phyloP scores from a whole-genome alignment of 345 rosid genomes.

The Brassica juncea region DNA sequence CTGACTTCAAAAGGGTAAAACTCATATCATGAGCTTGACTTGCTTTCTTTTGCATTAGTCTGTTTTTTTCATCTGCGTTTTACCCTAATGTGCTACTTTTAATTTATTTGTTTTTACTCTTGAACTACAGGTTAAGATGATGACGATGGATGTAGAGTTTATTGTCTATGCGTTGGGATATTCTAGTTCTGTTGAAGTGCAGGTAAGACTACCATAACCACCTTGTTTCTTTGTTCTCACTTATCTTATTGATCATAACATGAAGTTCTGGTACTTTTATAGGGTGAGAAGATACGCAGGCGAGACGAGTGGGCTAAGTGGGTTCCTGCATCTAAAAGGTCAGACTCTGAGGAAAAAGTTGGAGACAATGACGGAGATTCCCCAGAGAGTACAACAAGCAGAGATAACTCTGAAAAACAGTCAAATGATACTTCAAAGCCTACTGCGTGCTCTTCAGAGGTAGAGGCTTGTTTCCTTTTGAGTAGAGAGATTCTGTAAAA shows the following conservation, averaged over 20 bases:
- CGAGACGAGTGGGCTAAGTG: constrained; percentile 80
- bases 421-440: constrained; percentile 21
- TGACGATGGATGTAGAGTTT: constrained; percentile 72
- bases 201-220: constrained; percentile 53
- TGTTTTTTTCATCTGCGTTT: neutral
- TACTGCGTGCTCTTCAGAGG: constrained; percentile 25
- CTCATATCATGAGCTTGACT: constrained; percentile 6
- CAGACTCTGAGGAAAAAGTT: constrained; percentile 43
- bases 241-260: neutral
- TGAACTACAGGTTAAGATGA: constrained; percentile 70
- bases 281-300: constrained; percentile 82
- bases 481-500: constrained; percentile 35
- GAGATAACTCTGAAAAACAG: constrained; percentile 38
- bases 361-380: constrained; percentile 40
- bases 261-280: constrained; percentile 17
- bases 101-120: neutral
- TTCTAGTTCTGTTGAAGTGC: constrained; percentile 71
- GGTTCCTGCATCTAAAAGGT: constrained; percentile 52
- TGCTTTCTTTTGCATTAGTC: constrained; percentile 18
- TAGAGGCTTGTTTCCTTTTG: constrained; percentile 18
- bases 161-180: constrained; percentile 74
- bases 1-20: constrained; percentile 85
- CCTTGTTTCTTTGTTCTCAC: constrained; percentile 12
- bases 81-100: neutral
- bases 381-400: constrained; percentile 1